Evolutionary conservation across 1,284 basidiomycete genomes (phyloP), one percentile per base, ranked within the genome.

Genomic region (Ustilago cynodontis): DNA sequence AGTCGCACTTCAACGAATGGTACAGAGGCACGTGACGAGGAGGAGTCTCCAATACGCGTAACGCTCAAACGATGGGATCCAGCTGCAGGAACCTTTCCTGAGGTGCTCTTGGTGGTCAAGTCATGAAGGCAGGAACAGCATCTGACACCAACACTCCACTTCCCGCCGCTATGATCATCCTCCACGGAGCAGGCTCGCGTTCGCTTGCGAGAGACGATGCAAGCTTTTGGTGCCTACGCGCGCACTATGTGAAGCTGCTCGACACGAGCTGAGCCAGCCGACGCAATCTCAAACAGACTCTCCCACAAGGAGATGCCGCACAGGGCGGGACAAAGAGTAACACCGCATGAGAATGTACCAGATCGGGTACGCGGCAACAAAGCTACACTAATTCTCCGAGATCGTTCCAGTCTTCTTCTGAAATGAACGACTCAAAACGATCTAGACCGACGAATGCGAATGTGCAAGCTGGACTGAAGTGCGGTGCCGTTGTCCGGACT

Each of bases 91-190:
- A 68, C 65, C 1, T 83, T 81, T 41, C 82, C 82, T 2, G 77
- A 79, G 47, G 74, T 73, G 18, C 65, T 84, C 62, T 68, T 84
- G 3, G 81, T 82, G 22, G 80, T 84, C 66, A 72, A 65, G 41
- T 71, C 74, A 22, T 77, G n/a, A 47, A 11, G 11, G 11, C n/a
- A 53, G 20, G 13, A 22, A 33, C 16, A 35, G 29, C 18, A 31
- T 56, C 61, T 71, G 67, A 70, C 65, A 58, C 33, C 35, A 35
- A 26, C 37, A 31, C 37, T 53, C 16, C 20, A 26, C 9, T n/a
- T 33, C 31, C 53, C 4, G 20, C 33, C 33, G 20, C 18, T 26
- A 28, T 56, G n/a, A 10, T 8, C 18, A 16, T 29, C 37, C 41
- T 41, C 24, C 18, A n/a, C 14, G 39, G 28, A 28, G 24, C 24